A percentile compares a stretch with the other conserved stretches of the same genome.
phyloP scores from a whole-genome alignment of 2,329 filamentous ascomycete genomes.

The Stagonosporopsis cucurbitacearum region DNA sequence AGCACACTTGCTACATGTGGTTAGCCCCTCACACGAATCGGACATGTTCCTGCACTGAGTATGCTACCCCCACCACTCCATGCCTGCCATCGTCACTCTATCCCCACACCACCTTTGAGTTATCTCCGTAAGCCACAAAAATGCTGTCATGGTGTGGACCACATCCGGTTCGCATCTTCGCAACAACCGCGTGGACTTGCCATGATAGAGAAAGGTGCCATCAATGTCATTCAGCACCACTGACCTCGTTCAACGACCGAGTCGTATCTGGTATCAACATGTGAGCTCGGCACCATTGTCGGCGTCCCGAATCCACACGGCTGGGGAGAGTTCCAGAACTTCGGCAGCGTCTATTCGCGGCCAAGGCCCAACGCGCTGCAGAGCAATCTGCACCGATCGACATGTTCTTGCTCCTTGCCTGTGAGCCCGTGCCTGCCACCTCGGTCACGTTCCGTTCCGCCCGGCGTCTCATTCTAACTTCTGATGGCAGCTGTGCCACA shows the following conservation, averaged over 20 bases:
- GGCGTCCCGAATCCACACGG: slow-evolving; percentile 16
- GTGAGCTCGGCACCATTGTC: slow-evolving; percentile 3
- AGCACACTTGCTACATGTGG: not conserved
- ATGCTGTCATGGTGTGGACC: slow-evolving; percentile 14
- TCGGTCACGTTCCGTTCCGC: slow-evolving; percentile 23
- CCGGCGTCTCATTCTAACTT: slow-evolving; percentile 10
- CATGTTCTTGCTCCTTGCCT: slow-evolving; percentile 6
- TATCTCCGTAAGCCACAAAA: slow-evolving; percentile 14
- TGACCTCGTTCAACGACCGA: not conserved
- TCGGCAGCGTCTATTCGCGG: slow-evolving; percentile 14
- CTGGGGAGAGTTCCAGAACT: slow-evolving; percentile 14
- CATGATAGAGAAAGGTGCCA: slow-evolving; percentile 15
- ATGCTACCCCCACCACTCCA: slow-evolving; percentile 15
- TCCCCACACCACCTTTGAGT: slow-evolving; percentile 17
- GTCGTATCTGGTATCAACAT: not conserved
- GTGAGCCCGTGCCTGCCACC: slow-evolving; percentile 13
- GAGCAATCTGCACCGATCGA: slow-evolving; percentile 20
- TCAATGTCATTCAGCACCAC: slow-evolving; percentile 5
- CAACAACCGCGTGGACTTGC: slow-evolving; percentile 7
- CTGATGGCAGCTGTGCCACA: slow-evolving; percentile 5
- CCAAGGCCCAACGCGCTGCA: slow-evolving; percentile 11
- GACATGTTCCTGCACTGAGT: slow-evolving; percentile 18
- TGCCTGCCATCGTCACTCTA: slow-evolving; percentile 10
- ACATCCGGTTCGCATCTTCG: slow-evolving; percentile 7
- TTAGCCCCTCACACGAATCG: not conserved